These are phyloP conservation scores for Dipodascus geniculatus DNA, from an alignment of 805 yeast species.

Conservation along the genomic window DNA sequence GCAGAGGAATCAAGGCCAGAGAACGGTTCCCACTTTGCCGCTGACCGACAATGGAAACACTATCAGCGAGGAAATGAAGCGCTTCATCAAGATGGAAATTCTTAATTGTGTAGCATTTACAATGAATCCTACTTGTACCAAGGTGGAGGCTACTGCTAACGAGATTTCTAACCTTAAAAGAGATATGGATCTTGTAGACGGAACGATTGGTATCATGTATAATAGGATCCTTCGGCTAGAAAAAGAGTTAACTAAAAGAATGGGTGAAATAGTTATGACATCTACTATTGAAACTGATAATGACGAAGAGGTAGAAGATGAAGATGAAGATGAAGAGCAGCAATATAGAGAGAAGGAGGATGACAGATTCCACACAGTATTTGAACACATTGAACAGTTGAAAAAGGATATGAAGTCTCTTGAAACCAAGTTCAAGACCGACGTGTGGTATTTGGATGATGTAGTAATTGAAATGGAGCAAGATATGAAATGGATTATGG, in stretches of 20 bases:
- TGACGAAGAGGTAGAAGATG: not conserved
- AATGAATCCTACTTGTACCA: not conserved
- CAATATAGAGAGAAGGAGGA: no score
- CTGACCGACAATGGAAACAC: not conserved
- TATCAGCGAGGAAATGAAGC: not conserved
- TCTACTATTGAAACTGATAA: not conserved
- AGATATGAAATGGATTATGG: not conserved
- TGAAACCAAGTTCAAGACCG: not conserved
- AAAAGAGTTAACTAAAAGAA: no score
- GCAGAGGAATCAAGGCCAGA: not conserved
- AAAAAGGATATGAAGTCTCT: not conserved
- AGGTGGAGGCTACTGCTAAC: not conserved
- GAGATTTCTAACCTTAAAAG: not conserved
- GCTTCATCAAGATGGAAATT: not conserved
- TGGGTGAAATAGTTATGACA: no score
- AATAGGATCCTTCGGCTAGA: not conserved
- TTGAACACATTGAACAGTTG: not conserved
- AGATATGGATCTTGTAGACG: not conserved
- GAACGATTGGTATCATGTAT: not conserved
- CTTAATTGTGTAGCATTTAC: not conserved
- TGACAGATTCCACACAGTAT: no score
- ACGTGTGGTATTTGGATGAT: not conserved
- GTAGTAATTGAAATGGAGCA: not conserved
- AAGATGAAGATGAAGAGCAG: not conserved
- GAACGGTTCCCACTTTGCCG: not conserved